Percentiles rank a stretch among this genome's conserved stretches.
Conservation (phyloP, 192 early-diverging fungal species). For the Coemansia furcata region DNA sequence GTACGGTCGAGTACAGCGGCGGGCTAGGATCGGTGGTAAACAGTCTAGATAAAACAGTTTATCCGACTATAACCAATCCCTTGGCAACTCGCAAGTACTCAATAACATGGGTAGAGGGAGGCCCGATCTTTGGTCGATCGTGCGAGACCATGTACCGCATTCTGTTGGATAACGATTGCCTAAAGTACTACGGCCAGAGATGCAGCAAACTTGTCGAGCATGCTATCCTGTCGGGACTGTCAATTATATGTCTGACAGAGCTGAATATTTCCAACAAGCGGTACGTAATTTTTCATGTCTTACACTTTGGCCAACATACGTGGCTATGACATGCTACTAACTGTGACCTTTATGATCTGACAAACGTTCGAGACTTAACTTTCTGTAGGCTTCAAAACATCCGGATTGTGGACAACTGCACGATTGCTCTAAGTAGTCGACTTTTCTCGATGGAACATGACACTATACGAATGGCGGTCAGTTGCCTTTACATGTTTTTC, state of each 20-base stretch:
- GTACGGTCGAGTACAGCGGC: not conserved
- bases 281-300: slow-evolving; percentile 10
- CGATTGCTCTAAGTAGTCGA: slow-evolving; percentile 15
- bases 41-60: slow-evolving; percentile 1
- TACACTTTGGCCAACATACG: not conserved
- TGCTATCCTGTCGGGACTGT: slow-evolving; percentile 21
- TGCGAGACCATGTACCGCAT: slow-evolving; percentile 38
- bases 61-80: slow-evolving; percentile 24
- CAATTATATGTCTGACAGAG: slow-evolving; percentile 29
- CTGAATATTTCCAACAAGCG: slow-evolving; percentile 33
- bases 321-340: not conserved
- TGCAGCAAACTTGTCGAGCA: slow-evolving; percentile 16
- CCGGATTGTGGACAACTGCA: slow-evolving; percentile 29
- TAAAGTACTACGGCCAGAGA: slow-evolving; percentile 9
- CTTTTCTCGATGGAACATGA: slow-evolving; percentile 26
- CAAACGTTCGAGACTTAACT: not conserved
- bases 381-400: slow-evolving; percentile 31
- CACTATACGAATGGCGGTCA: slow-evolving; percentile 23
- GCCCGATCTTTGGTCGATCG: slow-evolving; percentile 21
- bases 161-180: not conserved
- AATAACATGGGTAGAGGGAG: slow-evolving; percentile 31
- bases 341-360: not conserved
- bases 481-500: slow-evolving; percentile 9
- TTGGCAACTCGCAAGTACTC: slow-evolving; percentile 1
- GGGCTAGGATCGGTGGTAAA: not conserved